phyloP scores from a whole-genome alignment of 2,329 filamentous ascomycete species.

The Clonostachys byssicola region DNA sequence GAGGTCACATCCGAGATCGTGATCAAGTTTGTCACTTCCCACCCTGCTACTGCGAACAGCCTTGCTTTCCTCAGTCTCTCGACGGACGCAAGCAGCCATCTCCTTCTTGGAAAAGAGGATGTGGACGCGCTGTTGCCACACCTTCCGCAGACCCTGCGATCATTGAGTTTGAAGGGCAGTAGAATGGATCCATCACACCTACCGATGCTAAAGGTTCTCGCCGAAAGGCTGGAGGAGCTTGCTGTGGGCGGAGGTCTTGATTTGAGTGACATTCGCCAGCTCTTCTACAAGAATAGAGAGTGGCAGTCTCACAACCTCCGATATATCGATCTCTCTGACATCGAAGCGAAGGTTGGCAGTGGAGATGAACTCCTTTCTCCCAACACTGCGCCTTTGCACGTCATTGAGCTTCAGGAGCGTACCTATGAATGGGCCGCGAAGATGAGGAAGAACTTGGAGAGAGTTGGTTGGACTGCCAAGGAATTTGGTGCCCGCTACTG shows the following conservation, averaged over 20 bases:
- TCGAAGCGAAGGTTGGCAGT: constrained; percentile 49
- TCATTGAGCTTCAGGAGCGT: constrained; percentile 70
- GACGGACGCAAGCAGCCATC: constrained; percentile 67
- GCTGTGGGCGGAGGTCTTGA: constrained; percentile 66
- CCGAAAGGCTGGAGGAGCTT: constrained; percentile 70
- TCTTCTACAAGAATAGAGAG: constrained; percentile 50
- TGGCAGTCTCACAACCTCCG: constrained; percentile 55
- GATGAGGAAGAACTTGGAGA: constrained; percentile 53
- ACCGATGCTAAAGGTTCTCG: constrained; percentile 57
- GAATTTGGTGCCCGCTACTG: constrained; percentile 64
- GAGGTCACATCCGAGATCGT: constrained; percentile 62
- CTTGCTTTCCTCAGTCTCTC: constrained; percentile 71
- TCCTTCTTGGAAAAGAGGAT: constrained; percentile 64
- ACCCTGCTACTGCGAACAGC: constrained; percentile 61
- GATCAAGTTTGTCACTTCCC: constrained; percentile 65
- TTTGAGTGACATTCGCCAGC: constrained; percentile 59
- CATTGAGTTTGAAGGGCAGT: constrained; percentile 72
- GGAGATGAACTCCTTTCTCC: constrained; percentile 55
- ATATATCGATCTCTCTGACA: constrained; percentile 73
- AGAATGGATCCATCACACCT: constrained; percentile 64
- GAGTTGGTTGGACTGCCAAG: constrained; percentile 65
- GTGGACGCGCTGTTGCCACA: constrained; percentile 60
- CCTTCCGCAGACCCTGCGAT: constrained; percentile 64
- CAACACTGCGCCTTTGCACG: constrained; percentile 65
- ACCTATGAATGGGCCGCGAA: constrained; percentile 62